Evolutionary conservation across 805 yeast species (phyloP), one percentile per base, ranked within the genome.

Genomic region (Myxozyma geophila): DNA sequence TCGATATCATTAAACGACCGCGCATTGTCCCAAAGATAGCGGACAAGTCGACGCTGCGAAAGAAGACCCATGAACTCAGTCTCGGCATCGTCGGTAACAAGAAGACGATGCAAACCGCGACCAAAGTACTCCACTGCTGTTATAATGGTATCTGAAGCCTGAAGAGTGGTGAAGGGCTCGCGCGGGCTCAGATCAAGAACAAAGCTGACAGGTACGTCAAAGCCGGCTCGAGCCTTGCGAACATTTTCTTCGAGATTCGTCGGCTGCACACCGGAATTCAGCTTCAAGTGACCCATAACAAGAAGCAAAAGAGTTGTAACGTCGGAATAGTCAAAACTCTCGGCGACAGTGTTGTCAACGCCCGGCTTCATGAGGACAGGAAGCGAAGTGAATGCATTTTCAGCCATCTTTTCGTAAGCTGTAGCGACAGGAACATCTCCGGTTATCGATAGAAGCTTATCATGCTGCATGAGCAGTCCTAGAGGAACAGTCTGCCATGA

Each of bases 101-200:
- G 97, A 21, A 93, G 85, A 73, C 99, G 82, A 77, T 95, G 99
- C 2, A 92, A 97, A 21, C 99, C 99, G 46, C 89, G 85, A n/a
- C 98, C 98, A 66, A 93, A 80, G 12, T 89, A 86, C 75, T 91
- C 96, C 70, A 90, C 89, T 1, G 90, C 97, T 5, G 85, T 82
- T 48, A 87, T 81, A 58, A 93, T 78, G 21, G 86, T 83, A 23
- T 77, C 69, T 17, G 80, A 73, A 70, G 90, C 92, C 50, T 85
- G 83, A 62, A 95, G 79, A 73, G 90, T 89, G 66, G 89, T 82
- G 73, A 92, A 91, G 2, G 96, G 96, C 72, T 91, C 93, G 74
- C 92, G 92, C 39, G 91, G 92, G 23, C 93, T 88, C 66, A 95
- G 78, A 70, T 86, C 87, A 55, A 92, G 87, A 41, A 92, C 96